Evolutionary conservation across 208 protist genomes (phyloP).

Genomic region (Crithidia sp.): DNA sequence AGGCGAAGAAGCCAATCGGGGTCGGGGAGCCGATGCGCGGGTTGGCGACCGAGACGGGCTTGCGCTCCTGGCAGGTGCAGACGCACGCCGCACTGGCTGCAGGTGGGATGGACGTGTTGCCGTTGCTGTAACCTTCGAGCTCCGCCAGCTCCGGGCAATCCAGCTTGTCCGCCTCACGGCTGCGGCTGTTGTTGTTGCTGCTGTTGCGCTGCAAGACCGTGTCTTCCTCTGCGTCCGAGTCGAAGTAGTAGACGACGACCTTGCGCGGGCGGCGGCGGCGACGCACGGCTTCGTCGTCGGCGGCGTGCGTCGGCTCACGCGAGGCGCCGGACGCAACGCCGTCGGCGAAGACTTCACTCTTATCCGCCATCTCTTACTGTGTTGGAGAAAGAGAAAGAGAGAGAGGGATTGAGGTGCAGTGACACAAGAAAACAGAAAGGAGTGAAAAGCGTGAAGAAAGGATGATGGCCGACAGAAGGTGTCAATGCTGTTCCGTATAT

Average conservation of each 20-base stretch:
- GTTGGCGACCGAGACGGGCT: slow-evolving; percentile 23
- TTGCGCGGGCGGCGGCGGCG: slow-evolving; percentile 30
- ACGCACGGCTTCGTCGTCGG: not conserved
- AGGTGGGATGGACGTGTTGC: not conserved
- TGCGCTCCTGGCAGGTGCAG: slow-evolving; percentile 7
- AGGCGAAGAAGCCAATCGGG: slow-evolving; percentile 60
- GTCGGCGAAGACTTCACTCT: not conserved
- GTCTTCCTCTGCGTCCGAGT: slow-evolving; percentile 16
- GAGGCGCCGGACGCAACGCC: not conserved
- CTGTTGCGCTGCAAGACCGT: not conserved
- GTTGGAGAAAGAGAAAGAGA: not conserved
- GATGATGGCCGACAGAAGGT: no score
- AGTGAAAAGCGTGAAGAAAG: no score
- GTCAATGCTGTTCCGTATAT: no score
- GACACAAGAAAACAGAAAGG: not conserved
- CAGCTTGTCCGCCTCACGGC: not conserved
- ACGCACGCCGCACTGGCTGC: slow-evolving; percentile 4
- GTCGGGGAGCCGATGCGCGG: slow-evolving; percentile 43
- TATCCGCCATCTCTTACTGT: slow-evolving; percentile 1
- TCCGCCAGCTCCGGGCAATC: not conserved
- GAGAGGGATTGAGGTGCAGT: not conserved
- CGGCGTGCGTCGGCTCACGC: slow-evolving; percentile 6
- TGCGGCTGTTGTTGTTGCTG: not conserved
- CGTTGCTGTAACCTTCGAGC: slow-evolving; percentile 10
- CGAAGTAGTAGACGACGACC: slow-evolving; percentile 39